Base-by-base conservation (phyloP, 352 stramenopile species). In the Phytopythium aichiense region DNA sequence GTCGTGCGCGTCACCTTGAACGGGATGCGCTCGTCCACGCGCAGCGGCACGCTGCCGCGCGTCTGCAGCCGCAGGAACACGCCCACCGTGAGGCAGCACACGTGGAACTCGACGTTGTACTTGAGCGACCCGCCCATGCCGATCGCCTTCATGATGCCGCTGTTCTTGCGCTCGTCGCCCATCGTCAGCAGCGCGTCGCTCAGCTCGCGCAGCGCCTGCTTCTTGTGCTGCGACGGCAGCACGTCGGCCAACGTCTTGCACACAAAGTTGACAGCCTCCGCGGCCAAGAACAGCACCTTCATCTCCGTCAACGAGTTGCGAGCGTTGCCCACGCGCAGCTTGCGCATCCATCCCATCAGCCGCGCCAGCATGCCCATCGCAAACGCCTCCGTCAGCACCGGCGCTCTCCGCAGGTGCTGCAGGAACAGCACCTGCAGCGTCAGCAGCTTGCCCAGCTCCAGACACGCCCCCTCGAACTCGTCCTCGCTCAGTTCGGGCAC, bases 141-240 rank as follows among this genome's bases (percentile, higher is more conserved):
- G 48, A 94, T 94, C 1, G 83, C 85, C 64, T 92, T 92, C 85
- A 94, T 94, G 65, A 94, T 80, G 1, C 85, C 85, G 30, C 91
- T 86, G 63, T 94, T 83, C 42, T 79, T 82, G 40, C 85, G 76
- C 9, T 82, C 79, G 38, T 94, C 77, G 7, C 85, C 85, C 48
- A 91, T 63, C 49, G 71, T 64, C 2, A 94, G 68, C 56, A 94
- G 68, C 5, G 86, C 63, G 51, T 89, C 74, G 58, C 76, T 79
- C 30, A 90, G 46, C 42, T 91, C 77, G 1, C 85, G 83, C 43
- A 94, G 69, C 74, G 81, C 86, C 42, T 91, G 83, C 78, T 94
- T 94, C 71, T 91, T 89, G 56, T 87, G 63, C 16, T 65, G 68
- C 23, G 69, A 64, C 7, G 85, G 81, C 15, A 94, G 56, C 46